Evolutionary conservation across 139 green algal species (phyloP).

Genomic region (Picochlorum sp.): DNA sequence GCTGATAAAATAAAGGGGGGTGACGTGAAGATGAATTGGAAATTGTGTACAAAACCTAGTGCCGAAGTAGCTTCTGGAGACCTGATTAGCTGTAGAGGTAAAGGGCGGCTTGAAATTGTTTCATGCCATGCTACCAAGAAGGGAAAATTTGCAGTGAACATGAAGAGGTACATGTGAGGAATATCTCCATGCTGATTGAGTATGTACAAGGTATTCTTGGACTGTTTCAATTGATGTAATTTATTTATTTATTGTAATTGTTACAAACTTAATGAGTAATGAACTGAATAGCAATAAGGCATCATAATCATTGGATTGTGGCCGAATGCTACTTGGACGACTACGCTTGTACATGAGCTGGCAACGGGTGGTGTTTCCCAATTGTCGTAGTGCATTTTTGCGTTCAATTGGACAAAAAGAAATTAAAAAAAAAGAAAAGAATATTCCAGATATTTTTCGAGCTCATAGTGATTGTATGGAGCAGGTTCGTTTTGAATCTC

Average conservation of each 20-base stretch:
- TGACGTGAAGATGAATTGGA: slow-evolving; percentile 68
- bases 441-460: background rate
- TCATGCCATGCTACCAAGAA: slow-evolving; percentile 46
- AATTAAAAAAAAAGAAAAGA: background rate
- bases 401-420: no score
- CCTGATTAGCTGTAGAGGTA: slow-evolving; percentile 54
- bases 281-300: no score
- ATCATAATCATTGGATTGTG: no score
- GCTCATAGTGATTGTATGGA: background rate
- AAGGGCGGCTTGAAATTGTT: slow-evolving; percentile 60
- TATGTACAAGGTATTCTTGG: no score
- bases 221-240: no score
- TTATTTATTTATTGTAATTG: no score
- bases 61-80: slow-evolving; percentile 49
- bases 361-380: no score
- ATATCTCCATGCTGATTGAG: no score
- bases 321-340: no score
- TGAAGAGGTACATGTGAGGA: slow-evolving; percentile 45
- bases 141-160: slow-evolving; percentile 43
- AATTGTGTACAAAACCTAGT: slow-evolving; percentile 35
- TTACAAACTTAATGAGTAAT: no score
- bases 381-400: no score
- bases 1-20: slow-evolving; percentile 56
- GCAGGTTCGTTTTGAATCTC: background rate
- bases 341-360: no score